phyloP scores from a whole-genome alignment of 345 rosid genomes.

The Populus tremula region DNA sequence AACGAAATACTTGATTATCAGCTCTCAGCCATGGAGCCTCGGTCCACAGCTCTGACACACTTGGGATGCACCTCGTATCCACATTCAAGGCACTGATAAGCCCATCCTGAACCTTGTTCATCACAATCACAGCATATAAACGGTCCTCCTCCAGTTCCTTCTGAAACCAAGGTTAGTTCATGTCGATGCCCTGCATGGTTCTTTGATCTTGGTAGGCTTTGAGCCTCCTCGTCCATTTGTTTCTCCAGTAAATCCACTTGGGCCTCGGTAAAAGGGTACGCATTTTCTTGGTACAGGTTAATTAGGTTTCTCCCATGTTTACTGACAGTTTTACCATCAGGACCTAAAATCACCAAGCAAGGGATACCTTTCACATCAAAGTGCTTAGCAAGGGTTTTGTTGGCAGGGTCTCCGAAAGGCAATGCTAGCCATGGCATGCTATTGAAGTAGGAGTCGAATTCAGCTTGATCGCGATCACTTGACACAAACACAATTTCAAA shows the following conservation, averaged over 20 bases:
- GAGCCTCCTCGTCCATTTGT: conserved; percentile 51
- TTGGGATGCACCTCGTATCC: conserved; percentile 69
- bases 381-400: conserved; percentile 35
- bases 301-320: conserved; percentile 45
- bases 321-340: conserved; percentile 59
- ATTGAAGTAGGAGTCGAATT: conserved; percentile 35
- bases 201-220: conserved; percentile 40
- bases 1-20: neutral
- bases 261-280: conserved; percentile 55
- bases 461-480: conserved; percentile 35
- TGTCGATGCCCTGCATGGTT: conserved; percentile 50
- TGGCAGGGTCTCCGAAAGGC: conserved; percentile 46
- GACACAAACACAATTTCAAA: conserved; percentile 57
- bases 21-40: neutral
- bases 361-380: conserved; percentile 56
- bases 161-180: conserved; percentile 54
- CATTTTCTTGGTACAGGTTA: conserved; percentile 49
- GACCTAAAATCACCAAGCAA: conserved; percentile 49
- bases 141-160: conserved; percentile 54
- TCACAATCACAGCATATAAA: conserved; percentile 63
- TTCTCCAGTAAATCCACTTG: conserved; percentile 37
- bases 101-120: conserved; percentile 66
- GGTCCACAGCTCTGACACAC: conserved; percentile 38
- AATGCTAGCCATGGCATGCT: conserved; percentile 57
- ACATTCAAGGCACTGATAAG: conserved; percentile 61